Conservation (phyloP, 495 filamentous ascomycete species). For the Talaromyces borbonicus region DNA sequence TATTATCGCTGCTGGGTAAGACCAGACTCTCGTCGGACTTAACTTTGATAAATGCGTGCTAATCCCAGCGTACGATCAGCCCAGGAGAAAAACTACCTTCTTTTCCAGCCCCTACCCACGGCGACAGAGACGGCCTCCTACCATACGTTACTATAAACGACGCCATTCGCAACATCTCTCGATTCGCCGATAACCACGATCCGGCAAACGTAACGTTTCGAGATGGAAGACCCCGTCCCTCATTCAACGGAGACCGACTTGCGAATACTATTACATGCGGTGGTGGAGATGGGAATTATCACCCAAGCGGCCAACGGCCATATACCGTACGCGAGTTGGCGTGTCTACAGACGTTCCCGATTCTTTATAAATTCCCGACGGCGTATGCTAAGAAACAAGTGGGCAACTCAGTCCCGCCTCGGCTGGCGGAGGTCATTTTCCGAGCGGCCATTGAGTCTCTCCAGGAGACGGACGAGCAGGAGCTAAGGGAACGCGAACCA, state of each 20-base stretch:
- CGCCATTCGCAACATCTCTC: constrained; percentile 36
- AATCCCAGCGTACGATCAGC: constrained; percentile 26
- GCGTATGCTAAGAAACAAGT: constrained; percentile 54
- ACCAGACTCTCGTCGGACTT: too few relatives aligned
- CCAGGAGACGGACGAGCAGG: constrained; percentile 42
- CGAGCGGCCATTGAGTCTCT: constrained; percentile 46
- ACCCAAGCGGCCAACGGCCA: constrained; percentile 55
- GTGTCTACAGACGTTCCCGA: constrained; percentile 64
- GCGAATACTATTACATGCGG: constrained; percentile 57
- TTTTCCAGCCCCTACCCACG: constrained; percentile 60
- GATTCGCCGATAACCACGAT: constrained; percentile 36
- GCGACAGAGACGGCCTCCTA: constrained; percentile 19
- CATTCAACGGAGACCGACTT: constrained; percentile 39
- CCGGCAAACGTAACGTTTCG: constrained; percentile 14
- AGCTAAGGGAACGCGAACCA: constrained; percentile 7
- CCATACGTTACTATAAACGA: constrained; percentile 36
- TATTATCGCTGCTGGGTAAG: constrained; percentile 69
- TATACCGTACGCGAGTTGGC: constrained; percentile 70
- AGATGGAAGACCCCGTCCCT: constrained; percentile 11
- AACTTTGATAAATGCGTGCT: too few relatives aligned
- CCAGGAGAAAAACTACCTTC: constrained; percentile 65
- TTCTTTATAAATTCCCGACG: constrained; percentile 46
- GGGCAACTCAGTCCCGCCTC: constrained; percentile 78
- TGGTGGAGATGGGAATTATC: constrained; percentile 56
- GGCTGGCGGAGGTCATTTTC: constrained; percentile 50